Evolutionary conservation across 2,329 filamentous ascomycete species (phyloP), one percentile per base, ranked within the genome.

Genomic region (Colletotrichum destructivum): DNA sequence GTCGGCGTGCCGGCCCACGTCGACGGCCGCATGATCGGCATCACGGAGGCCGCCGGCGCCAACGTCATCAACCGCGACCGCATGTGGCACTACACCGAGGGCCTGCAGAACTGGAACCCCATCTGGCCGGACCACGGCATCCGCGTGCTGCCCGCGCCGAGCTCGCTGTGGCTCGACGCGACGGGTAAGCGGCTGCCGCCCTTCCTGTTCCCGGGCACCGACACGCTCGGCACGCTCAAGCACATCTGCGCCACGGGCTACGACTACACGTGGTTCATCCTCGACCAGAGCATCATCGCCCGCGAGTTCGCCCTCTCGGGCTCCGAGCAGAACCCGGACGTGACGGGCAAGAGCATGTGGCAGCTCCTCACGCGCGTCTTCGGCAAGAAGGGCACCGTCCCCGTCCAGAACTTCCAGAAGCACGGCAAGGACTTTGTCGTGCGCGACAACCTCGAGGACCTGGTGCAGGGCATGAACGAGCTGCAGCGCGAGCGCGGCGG

Each of bases 11-110:
- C 89, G 0, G 88, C 88, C 0, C 88, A 91, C 74, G 89, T 91
- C n/a, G 89, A 91, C 74, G 89, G 89, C 2, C 86, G 88, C 63
- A 90, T 91, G 88, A 86, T 91, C 55, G 85, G 81, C 46, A 90
- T 91, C 62, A 79, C 88, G 2, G 85, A 89, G 77, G 64, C 76
- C 0, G 84, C 82, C 1, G 89, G 89, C 11, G 89, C 87, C 1
- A 82, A 84, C 69, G 76, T 90, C 71, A 83, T 91, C 81, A 91
- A 91, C 79, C 84, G 86, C 60, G 89, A 91, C 75, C 82, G 89
- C 54, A 91, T 91, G 89, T 91, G 89, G 89, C 89, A 91, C 77
- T 91, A 91, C 76, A 91, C 88, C 13, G 89, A 91, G 75, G 89
- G 89, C 0, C 78, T 91, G 13, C 82, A 85, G 64, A 91, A 91